Evolutionary conservation across 2,329 filamentous ascomycete genomes (phyloP).

Genomic region (Biscogniauxia marginata): DNA sequence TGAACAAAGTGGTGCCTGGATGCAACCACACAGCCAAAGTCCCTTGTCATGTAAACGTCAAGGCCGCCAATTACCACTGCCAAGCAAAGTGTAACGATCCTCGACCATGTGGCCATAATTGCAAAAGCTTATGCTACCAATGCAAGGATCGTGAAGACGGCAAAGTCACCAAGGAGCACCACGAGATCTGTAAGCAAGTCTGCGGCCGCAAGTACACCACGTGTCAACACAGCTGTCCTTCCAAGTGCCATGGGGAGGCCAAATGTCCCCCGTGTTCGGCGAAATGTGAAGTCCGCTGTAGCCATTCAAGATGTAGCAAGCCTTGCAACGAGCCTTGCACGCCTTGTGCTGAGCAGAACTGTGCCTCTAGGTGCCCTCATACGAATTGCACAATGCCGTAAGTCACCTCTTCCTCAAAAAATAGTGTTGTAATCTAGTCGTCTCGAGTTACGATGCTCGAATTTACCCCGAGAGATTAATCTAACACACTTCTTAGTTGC

Average conservation of each 20-base stretch:
- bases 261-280: constrained; percentile 47
- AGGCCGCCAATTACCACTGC: constrained; percentile 44
- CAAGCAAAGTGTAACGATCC: constrained; percentile 41
- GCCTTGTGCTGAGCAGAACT: constrained; percentile 57
- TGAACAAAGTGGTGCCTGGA: constrained; percentile 48
- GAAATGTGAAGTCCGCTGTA: constrained; percentile 55
- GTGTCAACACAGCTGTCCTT: constrained; percentile 55
- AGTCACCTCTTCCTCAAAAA: constrained; percentile 1
- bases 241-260: constrained; percentile 49
- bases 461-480: not conserved
- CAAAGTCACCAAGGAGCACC: constrained; percentile 33
- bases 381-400: constrained; percentile 39
- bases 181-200: constrained; percentile 45
- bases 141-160: constrained; percentile 44
- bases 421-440: too few relatives aligned
- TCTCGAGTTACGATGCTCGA: not conserved
- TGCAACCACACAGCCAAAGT: constrained; percentile 55
- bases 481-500: constrained; percentile 37
- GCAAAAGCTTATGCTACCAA: constrained; percentile 44
- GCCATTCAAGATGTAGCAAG: constrained; percentile 54
- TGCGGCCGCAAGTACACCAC: constrained; percentile 52
- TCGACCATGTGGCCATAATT: constrained; percentile 59
- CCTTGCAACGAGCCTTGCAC: constrained; percentile 59
- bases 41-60: constrained; percentile 49
- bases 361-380: constrained; percentile 56